Evolutionary conservation across 2,329 filamentous ascomycete species (phyloP).

Genomic region (Lasiodiplodia gonubiensis): DNA sequence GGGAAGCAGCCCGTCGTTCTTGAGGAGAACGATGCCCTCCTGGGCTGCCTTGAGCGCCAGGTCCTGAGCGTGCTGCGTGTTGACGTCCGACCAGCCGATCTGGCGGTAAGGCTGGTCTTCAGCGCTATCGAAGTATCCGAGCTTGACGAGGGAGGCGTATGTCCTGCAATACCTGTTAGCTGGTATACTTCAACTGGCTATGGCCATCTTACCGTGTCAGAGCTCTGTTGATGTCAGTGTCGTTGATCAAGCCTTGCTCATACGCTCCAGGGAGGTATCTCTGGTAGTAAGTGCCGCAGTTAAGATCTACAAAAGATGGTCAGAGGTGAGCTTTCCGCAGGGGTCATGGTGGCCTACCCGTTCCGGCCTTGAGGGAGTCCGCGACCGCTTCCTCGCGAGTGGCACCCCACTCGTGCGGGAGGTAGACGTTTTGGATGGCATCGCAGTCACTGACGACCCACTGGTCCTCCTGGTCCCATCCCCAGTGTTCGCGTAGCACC

Average conservation of each 20-base stretch:
- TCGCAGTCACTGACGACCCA: slow-evolving; percentile 71
- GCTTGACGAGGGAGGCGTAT: slow-evolving; percentile 60
- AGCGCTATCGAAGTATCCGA: slow-evolving; percentile 64
- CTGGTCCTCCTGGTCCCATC: slow-evolving; percentile 65
- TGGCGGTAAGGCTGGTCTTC: slow-evolving; percentile 55
- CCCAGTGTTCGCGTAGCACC: slow-evolving; percentile 69
- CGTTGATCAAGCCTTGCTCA: slow-evolving; percentile 50
- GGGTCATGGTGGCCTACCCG: slow-evolving; percentile 30
- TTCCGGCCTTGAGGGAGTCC: slow-evolving; percentile 57
- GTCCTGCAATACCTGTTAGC: background rate
- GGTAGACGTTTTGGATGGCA: slow-evolving; percentile 64
- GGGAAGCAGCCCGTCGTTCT: slow-evolving; percentile 59
- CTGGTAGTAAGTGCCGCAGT: slow-evolving; percentile 59
- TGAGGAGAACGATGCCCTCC: slow-evolving; percentile 57
- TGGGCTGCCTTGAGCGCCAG: slow-evolving; percentile 62
- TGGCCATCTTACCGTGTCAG: slow-evolving; percentile 50
- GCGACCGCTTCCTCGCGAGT: slow-evolving; percentile 56
- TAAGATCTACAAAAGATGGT: slow-evolving; percentile 47
- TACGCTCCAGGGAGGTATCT: slow-evolving; percentile 52
- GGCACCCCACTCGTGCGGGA: slow-evolving; percentile 52
- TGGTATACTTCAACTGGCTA: background rate
- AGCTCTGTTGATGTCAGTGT: slow-evolving; percentile 55
- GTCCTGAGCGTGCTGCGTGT: slow-evolving; percentile 58
- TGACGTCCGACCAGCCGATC: slow-evolving; percentile 62
- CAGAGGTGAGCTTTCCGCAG: background rate